A percentile compares a stretch with the other conserved stretches of the same genome.
Evolutionary conservation across 305 asterid genomes (phyloP).

Genomic region (Plantago coronopus): DNA sequence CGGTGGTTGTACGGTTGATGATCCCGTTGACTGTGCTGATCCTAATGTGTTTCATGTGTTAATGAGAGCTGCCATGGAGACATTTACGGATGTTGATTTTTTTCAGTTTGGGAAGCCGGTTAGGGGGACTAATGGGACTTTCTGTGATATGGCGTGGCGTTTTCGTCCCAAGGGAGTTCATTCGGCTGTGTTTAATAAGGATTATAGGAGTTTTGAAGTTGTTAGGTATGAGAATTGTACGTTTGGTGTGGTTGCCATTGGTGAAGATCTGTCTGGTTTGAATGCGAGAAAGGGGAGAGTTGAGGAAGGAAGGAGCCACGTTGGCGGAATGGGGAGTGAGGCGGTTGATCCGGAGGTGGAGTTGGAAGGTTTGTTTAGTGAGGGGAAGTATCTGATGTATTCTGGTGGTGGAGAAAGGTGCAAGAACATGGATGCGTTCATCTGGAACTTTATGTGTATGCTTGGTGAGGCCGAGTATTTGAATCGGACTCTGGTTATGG

Average conservation of each 20-base stretch:
- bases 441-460: conserved; percentile 95
- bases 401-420: conserved; percentile 86
- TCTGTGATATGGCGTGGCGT: conserved; percentile 95
- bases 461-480: conserved; percentile 84
- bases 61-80: conserved; percentile 75
- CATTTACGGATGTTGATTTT: conserved; percentile 59
- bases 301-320: conserved; percentile 11
- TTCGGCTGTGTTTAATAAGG: conserved; percentile 64
- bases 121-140: conserved; percentile 40
- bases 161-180: conserved; percentile 86
- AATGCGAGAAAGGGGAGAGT: conserved; percentile 73
- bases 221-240: conserved; percentile 63
- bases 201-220: conserved; percentile 63
- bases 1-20: conserved; percentile 41
- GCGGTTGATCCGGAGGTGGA: conserved; percentile 65
- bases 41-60: conserved; percentile 70
- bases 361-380: conserved; percentile 63
- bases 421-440: conserved; percentile 80
- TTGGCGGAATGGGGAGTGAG: conserved; percentile 67
- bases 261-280: conserved; percentile 80
- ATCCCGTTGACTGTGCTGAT: conserved; percentile 68
- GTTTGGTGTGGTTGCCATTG: conserved; percentile 54
- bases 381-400: conserved; percentile 65
- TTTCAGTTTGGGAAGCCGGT: conserved; percentile 83
- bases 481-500: conserved; percentile 80